Evolutionary conservation across 345 rosid species (phyloP).

Genomic region (Syzygium oleosum): DNA sequence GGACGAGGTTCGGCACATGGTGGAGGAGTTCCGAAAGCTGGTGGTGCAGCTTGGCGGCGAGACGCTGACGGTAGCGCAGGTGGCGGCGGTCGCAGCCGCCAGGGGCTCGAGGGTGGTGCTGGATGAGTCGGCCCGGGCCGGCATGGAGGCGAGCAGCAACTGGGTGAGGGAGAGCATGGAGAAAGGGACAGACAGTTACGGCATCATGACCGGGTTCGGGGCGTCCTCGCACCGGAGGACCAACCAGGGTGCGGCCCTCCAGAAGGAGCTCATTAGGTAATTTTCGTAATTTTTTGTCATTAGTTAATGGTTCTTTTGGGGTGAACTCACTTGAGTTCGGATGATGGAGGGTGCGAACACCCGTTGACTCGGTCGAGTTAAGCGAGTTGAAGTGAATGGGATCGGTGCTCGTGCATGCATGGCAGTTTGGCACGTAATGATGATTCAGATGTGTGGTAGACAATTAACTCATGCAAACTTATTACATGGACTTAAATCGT

Average conservation of each 20-base stretch:
- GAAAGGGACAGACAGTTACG: conserved; percentile 69
- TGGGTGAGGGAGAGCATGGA: conserved; percentile 76
- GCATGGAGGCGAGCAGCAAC: conserved; percentile 67
- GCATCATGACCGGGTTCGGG: conserved; percentile 76
- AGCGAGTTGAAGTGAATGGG: not conserved
- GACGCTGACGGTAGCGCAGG: conserved; percentile 72
- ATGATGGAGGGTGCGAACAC: too few relatives aligned
- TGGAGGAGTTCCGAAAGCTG: conserved; percentile 52
- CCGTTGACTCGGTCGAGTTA: too few relatives aligned
- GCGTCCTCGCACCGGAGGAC: conserved; percentile 69
- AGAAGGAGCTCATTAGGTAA: conserved; percentile 70
- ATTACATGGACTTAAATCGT: not conserved
- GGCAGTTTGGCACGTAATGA: not conserved
- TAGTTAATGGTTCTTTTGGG: not conserved
- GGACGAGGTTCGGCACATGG: conserved; percentile 79
- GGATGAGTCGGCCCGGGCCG: conserved; percentile 45
- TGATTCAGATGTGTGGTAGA: not conserved
- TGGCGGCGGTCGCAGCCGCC: conserved; percentile 43
- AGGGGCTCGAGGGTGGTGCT: conserved; percentile 37
- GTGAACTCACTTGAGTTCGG: not conserved
- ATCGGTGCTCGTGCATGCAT: not conserved
- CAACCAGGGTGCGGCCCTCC: conserved; percentile 61
- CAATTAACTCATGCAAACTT: not conserved
- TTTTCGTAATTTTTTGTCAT: not conserved
- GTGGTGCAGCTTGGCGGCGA: conserved; percentile 66